phyloP scores from a whole-genome alignment of 164 flowering plant species.

The Aristolochia fimbriata region DNA sequence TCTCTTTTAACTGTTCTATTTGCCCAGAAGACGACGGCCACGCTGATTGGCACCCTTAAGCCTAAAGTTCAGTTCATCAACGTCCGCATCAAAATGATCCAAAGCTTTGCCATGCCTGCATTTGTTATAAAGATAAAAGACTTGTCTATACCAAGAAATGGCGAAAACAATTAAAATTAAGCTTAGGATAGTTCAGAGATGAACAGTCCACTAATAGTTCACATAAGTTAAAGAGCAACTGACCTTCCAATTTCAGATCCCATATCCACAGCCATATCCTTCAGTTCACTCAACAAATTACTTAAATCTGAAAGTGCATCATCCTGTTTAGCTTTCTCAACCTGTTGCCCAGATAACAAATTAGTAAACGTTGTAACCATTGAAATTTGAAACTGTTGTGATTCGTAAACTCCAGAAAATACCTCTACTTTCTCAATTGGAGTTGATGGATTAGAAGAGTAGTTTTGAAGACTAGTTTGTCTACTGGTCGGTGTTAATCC shows the following conservation, averaged over 20 bases:
- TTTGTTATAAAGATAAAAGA: background rate
- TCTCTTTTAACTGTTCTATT: slow-evolving; percentile 15
- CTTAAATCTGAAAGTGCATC: slow-evolving; percentile 16
- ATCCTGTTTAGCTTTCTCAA: slow-evolving; percentile 14
- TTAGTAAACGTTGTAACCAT: background rate
- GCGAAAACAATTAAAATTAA: background rate
- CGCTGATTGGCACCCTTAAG: slow-evolving; percentile 57
- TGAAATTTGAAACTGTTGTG: background rate
- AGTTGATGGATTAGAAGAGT: slow-evolving; percentile 43
- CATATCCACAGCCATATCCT: slow-evolving; percentile 19
- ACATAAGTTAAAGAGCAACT: slow-evolving; percentile 6
- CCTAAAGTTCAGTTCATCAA: slow-evolving; percentile 48
- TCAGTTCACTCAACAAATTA: slow-evolving; percentile 11
- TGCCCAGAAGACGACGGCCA: slow-evolving; percentile 54
- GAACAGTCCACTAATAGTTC: background rate
- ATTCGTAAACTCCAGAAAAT: background rate
- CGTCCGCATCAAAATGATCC: slow-evolving; percentile 48
- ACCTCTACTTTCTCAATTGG: slow-evolving; percentile 85
- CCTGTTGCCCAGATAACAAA: slow-evolving; percentile 7
- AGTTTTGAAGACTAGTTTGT: slow-evolving; percentile 20
- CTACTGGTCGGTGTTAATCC: slow-evolving; percentile 39
- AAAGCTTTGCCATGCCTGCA: slow-evolving; percentile 72
- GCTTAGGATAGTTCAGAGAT: background rate
- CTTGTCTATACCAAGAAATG: background rate
- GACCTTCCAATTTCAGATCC: slow-evolving; percentile 32